These are phyloP conservation scores for Fusarium temperatum DNA, from an alignment of 2,329 filamentous ascomycete genomes.

Conservation along the genomic window DNA sequence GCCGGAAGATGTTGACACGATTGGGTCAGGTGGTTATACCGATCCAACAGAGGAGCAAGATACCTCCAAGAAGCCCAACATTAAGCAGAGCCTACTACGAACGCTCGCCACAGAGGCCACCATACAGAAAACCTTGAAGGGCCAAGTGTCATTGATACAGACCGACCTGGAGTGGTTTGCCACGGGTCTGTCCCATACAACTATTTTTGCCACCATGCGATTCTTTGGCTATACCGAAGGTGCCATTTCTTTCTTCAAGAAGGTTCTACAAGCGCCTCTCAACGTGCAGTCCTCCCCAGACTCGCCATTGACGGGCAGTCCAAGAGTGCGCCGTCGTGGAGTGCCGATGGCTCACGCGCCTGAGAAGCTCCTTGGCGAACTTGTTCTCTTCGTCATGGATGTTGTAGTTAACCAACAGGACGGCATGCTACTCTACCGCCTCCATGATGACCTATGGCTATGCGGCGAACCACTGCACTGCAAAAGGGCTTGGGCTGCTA, in stretches of 20 bases:
- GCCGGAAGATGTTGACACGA: neutral
- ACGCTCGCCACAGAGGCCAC: neutral
- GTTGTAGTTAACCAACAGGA: neutral
- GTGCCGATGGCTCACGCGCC: neutral
- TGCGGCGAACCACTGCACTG: neutral
- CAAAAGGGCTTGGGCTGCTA: neutral
- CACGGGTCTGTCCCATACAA: neutral
- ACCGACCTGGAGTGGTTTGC: neutral
- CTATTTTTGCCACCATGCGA: neutral
- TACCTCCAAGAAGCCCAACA: neutral
- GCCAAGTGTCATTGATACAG: neutral
- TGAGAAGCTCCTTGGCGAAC: neutral
- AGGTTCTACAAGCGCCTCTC: neutral
- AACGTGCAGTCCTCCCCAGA: neutral
- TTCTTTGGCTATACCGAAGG: neutral
- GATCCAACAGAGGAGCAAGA: neutral
- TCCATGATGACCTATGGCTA: neutral
- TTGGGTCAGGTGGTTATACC: neutral
- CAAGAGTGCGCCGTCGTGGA: neutral
- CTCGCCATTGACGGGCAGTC: neutral
- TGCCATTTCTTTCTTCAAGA: neutral
- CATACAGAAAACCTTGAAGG: neutral
- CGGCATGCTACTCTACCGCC: neutral
- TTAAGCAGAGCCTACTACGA: neutral
- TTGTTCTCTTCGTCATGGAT: constrained; percentile 1